Evolutionary conservation across 352 stramenopile species (phyloP), one percentile per base, ranked within the genome.

Genomic region (Thraustochytrium striatum): DNA sequence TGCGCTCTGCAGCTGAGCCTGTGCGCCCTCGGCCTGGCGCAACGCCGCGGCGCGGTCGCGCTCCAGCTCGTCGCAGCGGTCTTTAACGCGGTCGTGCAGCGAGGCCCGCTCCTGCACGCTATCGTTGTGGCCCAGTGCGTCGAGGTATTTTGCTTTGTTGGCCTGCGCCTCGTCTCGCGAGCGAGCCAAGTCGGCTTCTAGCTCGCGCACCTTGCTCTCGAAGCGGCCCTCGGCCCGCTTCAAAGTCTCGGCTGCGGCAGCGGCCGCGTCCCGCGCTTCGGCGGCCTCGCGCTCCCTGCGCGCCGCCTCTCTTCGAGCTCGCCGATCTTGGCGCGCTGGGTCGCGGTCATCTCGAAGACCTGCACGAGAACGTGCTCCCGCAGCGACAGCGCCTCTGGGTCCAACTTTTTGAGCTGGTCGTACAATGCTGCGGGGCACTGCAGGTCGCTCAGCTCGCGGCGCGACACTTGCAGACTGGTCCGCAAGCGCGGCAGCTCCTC

Each of bases 371-470:
- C 65, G 8, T 61, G 43, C 35, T 75, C 65, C 11, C 52, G 44
- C 13, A 61, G 11, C 7, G 65, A 55, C 28, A 75, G 65, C 41
- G 58, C 43, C 1, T 58, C 43, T 25, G 38, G n/a, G 50, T 16
- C 21, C 11, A 61, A 21, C 16, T 38, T 43, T 25, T 44, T 65
- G 25, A 75, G 65, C 21, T 58, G 43, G 16, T 75, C 43, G 65
- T 75, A 75, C 43, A 61, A 43, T 9, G 65, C n/a, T 8, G 65
- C 65, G 21, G 65, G 61, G 47, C 65, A 75, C 36, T 62, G 35
- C 33, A 75, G 9, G 25, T 5, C 13, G 36, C 25, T 28, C 44
- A 70, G 41, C 35, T 70, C 59, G 44, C 35, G 25, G 41, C 59
- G 59, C 9, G 16, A 16, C 7, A 32, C 19, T 19, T 70, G 25